Evolutionary conservation across 2,329 filamentous ascomycete genomes (phyloP).

Genomic region (Pyrenochaeta sp.): DNA sequence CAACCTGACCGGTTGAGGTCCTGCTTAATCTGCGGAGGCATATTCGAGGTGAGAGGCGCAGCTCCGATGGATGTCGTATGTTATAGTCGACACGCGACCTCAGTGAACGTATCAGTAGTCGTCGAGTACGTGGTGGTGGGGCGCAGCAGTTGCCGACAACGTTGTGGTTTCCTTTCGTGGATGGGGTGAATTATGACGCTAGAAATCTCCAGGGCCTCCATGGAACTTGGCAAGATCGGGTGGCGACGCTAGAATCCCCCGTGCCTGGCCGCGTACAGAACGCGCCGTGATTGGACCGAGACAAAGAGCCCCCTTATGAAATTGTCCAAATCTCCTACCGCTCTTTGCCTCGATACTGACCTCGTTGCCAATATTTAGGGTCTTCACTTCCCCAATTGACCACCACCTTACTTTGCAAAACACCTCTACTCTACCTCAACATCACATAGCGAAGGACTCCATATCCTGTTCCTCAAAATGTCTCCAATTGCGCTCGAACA

Average conservation of each 20-base stretch:
- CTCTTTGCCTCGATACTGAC: conserved; percentile 32
- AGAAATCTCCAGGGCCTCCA: conserved; percentile 20
- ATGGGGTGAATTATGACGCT: conserved; percentile 19
- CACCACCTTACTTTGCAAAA: conserved; percentile 9
- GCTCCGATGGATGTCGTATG: background rate
- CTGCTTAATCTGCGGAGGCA: conserved; percentile 94
- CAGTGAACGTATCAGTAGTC: conserved; percentile 17
- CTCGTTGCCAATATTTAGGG: conserved; percentile 21
- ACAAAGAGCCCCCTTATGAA: conserved; percentile 15
- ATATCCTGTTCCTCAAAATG: conserved; percentile 52
- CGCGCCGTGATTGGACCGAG: conserved; percentile 23
- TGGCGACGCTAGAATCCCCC: conserved; percentile 17
- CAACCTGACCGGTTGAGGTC: conserved; percentile 95
- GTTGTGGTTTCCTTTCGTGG: background rate
- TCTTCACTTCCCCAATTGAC: conserved; percentile 26
- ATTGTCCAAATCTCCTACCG: conserved; percentile 38
- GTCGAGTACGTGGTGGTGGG: conserved; percentile 22
- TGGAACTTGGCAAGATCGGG: conserved; percentile 18
- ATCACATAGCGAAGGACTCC: conserved; percentile 1
- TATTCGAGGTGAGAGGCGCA: conserved; percentile 45
- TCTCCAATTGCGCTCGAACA: conserved; percentile 71
- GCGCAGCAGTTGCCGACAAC: conserved; percentile 8
- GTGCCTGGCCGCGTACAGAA: conserved; percentile 23
- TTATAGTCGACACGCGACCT: background rate
- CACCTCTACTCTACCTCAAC: conserved; percentile 4